phyloP scores from a whole-genome alignment of 768 basidiomycete species.

The Rhizopogon sp. region DNA sequence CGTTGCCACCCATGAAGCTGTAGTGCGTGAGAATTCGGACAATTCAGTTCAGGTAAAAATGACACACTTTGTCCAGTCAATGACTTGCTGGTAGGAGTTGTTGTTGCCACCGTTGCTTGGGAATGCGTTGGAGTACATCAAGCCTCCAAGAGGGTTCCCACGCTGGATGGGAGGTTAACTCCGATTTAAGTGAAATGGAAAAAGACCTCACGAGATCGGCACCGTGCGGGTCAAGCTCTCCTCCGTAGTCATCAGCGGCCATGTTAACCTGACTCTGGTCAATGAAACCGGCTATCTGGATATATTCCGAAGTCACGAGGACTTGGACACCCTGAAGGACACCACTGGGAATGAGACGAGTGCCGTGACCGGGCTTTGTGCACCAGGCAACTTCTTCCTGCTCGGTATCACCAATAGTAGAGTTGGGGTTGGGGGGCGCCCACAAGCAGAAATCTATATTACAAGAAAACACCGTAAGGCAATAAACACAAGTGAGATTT shows the following conservation, averaged over 20 bases:
- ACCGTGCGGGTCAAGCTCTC: slow-evolving; percentile 75
- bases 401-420: slow-evolving; percentile 62
- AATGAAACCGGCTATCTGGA: slow-evolving; percentile 59
- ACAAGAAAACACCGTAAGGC: slow-evolving; percentile 20
- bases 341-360: slow-evolving; percentile 64
- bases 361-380: slow-evolving; percentile 57
- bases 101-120: slow-evolving; percentile 35
- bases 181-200: slow-evolving; percentile 1
- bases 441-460: slow-evolving; percentile 68
- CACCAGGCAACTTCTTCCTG: slow-evolving; percentile 72
- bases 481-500: neutral
- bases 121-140: slow-evolving; percentile 60
- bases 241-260: slow-evolving; percentile 51
- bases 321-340: slow-evolving; percentile 63
- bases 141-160: slow-evolving; percentile 77
- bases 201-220: slow-evolving; percentile 44
- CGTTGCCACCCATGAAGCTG: slow-evolving; percentile 66
- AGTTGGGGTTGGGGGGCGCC: slow-evolving; percentile 45
- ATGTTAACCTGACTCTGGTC: slow-evolving; percentile 60
- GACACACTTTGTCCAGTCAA: slow-evolving; percentile 61
- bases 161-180: slow-evolving; percentile 34
- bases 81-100: slow-evolving; percentile 44
- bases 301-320: slow-evolving; percentile 51
- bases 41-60: neutral
- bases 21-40: slow-evolving; percentile 10